Base-by-base conservation (phyloP, 306 rosid species). In the Coriaria nepalensis region DNA sequence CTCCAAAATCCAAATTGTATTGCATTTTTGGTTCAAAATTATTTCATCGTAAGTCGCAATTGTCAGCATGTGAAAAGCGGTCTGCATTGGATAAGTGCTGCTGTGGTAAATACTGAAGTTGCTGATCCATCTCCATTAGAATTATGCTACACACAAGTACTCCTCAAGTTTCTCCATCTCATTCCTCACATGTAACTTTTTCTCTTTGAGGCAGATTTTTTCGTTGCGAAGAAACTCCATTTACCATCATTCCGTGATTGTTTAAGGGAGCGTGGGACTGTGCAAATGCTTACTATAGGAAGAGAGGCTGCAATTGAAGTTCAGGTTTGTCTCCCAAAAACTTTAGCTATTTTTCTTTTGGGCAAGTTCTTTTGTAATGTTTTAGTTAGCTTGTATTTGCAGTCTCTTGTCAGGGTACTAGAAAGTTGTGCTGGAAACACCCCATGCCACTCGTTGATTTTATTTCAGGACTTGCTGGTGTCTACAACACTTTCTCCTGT, bases 241-340 rank as follows among this genome's bases (percentile, higher is more conserved):
- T 64, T 92, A 58, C 98, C 98, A 9, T 85, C 98, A 49, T 92
- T 82, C 53, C 79, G 68, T 51, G 93, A 92, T 57, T 77, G 81
- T 71, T 76, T 92, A 40, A 92, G 75, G 78, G 98, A 85, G 73
- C 87, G 92, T 37, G 87, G 94, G 59, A 92, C 96, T 37, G 93
- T 82, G 58, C 94, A 92, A 71, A 92, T 92, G 96, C 73, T 92
- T 62, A 75, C 96, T 36, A 64, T 82, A 53, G 75, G 87, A 39
- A 81, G 96, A 41, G 98, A 92, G 68, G 98, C 94, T 64, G 98
- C 98, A 11, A 65, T 92, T 45, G 98, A 92, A 59, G 98, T 92
- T 68, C 98, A 92, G 98, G 98, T 92, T 47, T 48, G 72, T 45
- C 50, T 60, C 45, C 57, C 67, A 45, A 51, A 65, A 46, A 12